Evolutionary conservation across 495 filamentous ascomycete species (phyloP).

Genomic region (Xylaria intraflava): DNA sequence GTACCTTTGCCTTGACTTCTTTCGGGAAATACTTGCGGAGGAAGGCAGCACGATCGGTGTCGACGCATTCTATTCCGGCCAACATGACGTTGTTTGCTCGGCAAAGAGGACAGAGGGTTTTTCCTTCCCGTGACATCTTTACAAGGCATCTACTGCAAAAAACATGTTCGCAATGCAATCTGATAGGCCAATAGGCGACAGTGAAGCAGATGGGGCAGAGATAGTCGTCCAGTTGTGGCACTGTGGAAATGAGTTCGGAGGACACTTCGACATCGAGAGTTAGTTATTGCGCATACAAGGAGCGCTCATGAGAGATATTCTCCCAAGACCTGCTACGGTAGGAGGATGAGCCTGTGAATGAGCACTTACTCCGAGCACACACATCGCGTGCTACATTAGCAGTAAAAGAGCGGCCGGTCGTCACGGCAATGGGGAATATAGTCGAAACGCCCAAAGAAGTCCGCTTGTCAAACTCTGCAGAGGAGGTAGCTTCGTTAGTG

Average conservation of each 20-base stretch:
- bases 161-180: conserved; percentile 56
- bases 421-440: conserved; percentile 46
- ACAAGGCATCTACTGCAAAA: conserved; percentile 71
- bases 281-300: neutral
- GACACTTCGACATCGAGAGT: conserved; percentile 38
- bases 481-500: conserved; percentile 7
- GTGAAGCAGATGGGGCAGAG: conserved; percentile 66
- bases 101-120: conserved; percentile 61
- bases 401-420: conserved; percentile 44
- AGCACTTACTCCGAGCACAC: conserved; percentile 39
- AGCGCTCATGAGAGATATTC: neutral
- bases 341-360: neutral
- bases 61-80: conserved; percentile 57
- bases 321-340: neutral
- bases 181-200: conserved; percentile 60
- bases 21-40: conserved; percentile 62
- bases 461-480: conserved; percentile 69
- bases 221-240: conserved; percentile 68
- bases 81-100: conserved; percentile 52
- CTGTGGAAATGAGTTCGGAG: conserved; percentile 53
- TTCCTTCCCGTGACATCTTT: conserved; percentile 56
- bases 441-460: conserved; percentile 57
- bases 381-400: conserved; percentile 57
- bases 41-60: conserved; percentile 52
- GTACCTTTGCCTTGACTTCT: conserved; percentile 59